Evolutionary conservation across 257 asterid genomes (phyloP), one percentile per base, ranked within the genome.

Genomic region (Penstemon newberryi): DNA sequence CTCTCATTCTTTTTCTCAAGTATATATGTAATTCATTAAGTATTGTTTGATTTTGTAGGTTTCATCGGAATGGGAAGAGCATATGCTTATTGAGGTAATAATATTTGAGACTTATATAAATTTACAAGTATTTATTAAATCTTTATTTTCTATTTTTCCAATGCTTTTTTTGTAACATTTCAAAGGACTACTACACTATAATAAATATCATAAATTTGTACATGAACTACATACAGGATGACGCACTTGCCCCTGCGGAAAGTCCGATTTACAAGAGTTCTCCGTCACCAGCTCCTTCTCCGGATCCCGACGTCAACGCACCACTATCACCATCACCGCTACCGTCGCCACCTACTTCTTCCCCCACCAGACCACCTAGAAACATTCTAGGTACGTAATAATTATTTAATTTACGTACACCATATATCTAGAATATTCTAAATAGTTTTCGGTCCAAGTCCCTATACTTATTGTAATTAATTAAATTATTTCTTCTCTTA

Each of bases 291-390:
- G 33, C 33, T 25, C 33, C 33, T 25, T 25, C 33, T 25, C 33
- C 33, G 33, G 33, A 25, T 25, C 33, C 73, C 0, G 70, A 51
- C 1, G 65, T 25, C 49, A 65, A 72, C 58, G 45, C 40, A 0
- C 54, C 78, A 8, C 74, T 77, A 1, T 80, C 77, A 55, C 67
- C 80, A 1, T 54, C 86, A 0, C 82, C 81, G 3, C 73, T 77
- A 2, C 74, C 77, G 33, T 25, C 33, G 2, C 33, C 18, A 15
- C 18, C 18, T 15, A 15, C 18, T 15, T 0, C 33, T 25, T 25
- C 33, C 33, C 33, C 33, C 33, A 25, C 33, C 33, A 25, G 11
- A 33, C 78, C 76, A 47, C 85, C 88, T 56, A 81, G 78, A 72
- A 84, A 76, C 60, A 56, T 6, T 64, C 3, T 56, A 68, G 83